phyloP scores from a whole-genome alignment of 2,329 filamentous ascomycete species.

The Colletotrichum endophyticum region DNA sequence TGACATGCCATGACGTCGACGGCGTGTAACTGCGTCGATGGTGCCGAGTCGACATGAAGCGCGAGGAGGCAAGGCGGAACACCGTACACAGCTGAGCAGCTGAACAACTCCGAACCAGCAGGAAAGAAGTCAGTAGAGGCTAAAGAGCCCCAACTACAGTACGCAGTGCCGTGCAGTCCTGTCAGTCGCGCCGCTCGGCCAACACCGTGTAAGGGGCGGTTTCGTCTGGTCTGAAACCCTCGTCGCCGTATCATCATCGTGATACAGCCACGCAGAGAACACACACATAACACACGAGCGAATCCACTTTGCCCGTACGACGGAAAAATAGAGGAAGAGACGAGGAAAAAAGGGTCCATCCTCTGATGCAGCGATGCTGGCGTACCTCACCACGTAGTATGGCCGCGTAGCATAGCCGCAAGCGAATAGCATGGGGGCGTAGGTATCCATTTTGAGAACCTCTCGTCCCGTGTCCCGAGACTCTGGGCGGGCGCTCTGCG shows the following conservation, averaged over 20 bases:
- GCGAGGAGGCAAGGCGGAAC: background rate
- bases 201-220: background rate
- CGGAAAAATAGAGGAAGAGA: background rate
- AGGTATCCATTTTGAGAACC: background rate
- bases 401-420: background rate
- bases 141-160: background rate
- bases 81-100: background rate
- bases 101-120: background rate
- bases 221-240: slow-evolving; percentile 12
- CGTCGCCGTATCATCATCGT: slow-evolving; percentile 14
- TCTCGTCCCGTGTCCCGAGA: background rate
- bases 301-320: background rate
- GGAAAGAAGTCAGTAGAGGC: background rate
- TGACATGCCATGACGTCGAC: background rate
- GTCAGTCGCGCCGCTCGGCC: background rate
- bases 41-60: background rate
- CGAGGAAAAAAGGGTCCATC: background rate
- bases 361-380: background rate
- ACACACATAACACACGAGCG: background rate
- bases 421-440: background rate
- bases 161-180: background rate
- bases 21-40: background rate
- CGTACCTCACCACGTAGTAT: background rate
- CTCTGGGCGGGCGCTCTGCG: background rate
- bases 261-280: background rate